Conservation (phyloP, 208 protist genomes). For the Acanthamoeba quina region DNA sequence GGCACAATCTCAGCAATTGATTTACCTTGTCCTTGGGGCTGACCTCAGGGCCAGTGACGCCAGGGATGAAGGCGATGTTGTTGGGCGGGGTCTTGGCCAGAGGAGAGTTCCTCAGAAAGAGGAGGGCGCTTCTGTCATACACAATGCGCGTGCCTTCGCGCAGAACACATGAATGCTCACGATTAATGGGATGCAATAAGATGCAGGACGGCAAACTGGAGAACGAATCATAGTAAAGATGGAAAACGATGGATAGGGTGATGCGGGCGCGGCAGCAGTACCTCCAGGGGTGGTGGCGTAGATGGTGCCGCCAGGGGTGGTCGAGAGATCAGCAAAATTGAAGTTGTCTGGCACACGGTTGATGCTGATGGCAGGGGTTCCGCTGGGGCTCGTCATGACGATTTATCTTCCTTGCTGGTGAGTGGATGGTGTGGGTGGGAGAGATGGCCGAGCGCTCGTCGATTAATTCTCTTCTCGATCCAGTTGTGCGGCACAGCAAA, state of each 20-base stretch:
- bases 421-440: not conserved
- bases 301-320: slow-evolving; percentile 72
- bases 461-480: not conserved
- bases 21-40: slow-evolving; percentile 45
- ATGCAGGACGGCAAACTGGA: not conserved
- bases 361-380: slow-evolving; percentile 75
- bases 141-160: slow-evolving; percentile 60
- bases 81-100: slow-evolving; percentile 69
- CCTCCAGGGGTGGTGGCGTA: slow-evolving; percentile 76
- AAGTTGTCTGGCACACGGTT: slow-evolving; percentile 51
- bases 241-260: too few relatives aligned
- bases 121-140: slow-evolving; percentile 72
- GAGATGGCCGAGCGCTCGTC: slow-evolving; percentile 27
- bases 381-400: slow-evolving; percentile 45
- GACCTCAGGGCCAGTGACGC: slow-evolving; percentile 60
- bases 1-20: not conserved
- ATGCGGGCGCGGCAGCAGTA: not conserved
- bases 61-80: slow-evolving; percentile 75
- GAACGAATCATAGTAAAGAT: not conserved
- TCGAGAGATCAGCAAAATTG: slow-evolving; percentile 74
- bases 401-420: not conserved
- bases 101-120: slow-evolving; percentile 71
- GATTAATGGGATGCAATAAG: slow-evolving; percentile 1
- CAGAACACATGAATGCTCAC: not conserved
- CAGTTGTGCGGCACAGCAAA: slow-evolving; percentile 42